phyloP scores from a whole-genome alignment of 1,284 basidiomycete genomes.

The Irpex sp. region DNA sequence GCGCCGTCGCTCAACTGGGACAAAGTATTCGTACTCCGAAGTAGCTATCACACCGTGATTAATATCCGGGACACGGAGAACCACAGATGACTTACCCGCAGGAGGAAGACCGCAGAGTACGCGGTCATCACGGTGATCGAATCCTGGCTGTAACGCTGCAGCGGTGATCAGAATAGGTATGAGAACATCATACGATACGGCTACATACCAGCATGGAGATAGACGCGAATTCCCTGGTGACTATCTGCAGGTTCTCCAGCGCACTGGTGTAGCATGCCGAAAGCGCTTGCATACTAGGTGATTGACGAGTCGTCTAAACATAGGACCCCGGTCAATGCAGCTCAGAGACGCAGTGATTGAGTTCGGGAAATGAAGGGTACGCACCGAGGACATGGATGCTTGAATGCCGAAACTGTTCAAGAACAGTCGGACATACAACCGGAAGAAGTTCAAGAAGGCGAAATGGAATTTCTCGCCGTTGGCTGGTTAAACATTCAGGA shows the following conservation, averaged over 20 bases:
- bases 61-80: neutral
- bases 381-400: slow-evolving; percentile 49
- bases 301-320: slow-evolving; percentile 32
- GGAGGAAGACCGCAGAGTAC: slow-evolving; percentile 71
- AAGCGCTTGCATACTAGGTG: slow-evolving; percentile 62
- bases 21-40: slow-evolving; percentile 53
- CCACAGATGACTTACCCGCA: slow-evolving; percentile 45
- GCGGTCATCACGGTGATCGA: slow-evolving; percentile 79
- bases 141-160: slow-evolving; percentile 77
- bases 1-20: slow-evolving; percentile 52
- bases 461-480: slow-evolving; percentile 65
- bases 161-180: neutral
- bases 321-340: slow-evolving; percentile 26
- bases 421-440: slow-evolving; percentile 70
- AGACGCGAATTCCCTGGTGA: slow-evolving; percentile 66
- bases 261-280: slow-evolving; percentile 68
- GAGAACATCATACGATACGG: neutral
- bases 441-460: slow-evolving; percentile 67
- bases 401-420: slow-evolving; percentile 77
- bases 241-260: slow-evolving; percentile 59
- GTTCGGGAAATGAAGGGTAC: slow-evolving; percentile 17
- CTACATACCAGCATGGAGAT: slow-evolving; percentile 65
- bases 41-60: slow-evolving; percentile 37
- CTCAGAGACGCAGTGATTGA: slow-evolving; percentile 1
- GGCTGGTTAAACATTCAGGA: slow-evolving; percentile 34